Conservation (phyloP, 2,329 filamentous ascomycete genomes). For the Colletotrichum agaves region DNA sequence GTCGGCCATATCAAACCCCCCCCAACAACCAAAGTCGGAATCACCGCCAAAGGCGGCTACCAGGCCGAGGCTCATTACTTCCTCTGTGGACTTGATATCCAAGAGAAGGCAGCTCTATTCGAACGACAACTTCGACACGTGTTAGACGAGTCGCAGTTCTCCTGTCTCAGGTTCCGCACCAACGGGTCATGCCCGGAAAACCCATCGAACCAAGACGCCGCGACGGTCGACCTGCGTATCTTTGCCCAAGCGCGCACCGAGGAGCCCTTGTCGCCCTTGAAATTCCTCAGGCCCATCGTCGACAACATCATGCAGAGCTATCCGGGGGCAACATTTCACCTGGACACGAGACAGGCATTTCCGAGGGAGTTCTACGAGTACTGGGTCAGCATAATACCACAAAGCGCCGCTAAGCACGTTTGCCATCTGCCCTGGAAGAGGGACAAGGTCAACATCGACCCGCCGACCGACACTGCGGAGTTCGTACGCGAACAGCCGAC, state of each 20-base stretch:
- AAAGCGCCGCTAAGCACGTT: conserved; percentile 39
- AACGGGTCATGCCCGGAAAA: conserved; percentile 52
- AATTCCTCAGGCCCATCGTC: conserved; percentile 52
- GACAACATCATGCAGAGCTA: conserved; percentile 56
- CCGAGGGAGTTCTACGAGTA: conserved; percentile 39
- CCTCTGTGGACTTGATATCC: conserved; percentile 55
- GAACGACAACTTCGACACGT: conserved; percentile 51
- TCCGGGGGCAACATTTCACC: conserved; percentile 54
- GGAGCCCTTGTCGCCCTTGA: conserved; percentile 47
- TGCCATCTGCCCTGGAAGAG: conserved; percentile 42
- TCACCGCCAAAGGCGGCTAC: conserved; percentile 56
- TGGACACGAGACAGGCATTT: conserved; percentile 47
- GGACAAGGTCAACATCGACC: conserved; percentile 35
- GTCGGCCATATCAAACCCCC: conserved; percentile 39
- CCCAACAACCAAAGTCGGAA: conserved; percentile 52
- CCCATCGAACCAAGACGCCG: conserved; percentile 55
- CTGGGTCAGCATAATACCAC: conserved; percentile 41
- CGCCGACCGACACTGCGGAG: conserved; percentile 39
- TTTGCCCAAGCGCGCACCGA: conserved; percentile 56
- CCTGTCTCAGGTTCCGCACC: conserved; percentile 47
- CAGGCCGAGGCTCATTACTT: conserved; percentile 58
- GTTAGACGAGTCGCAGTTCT: conserved; percentile 48
- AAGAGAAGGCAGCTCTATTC: conserved; percentile 55
- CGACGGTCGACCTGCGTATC: conserved; percentile 59
- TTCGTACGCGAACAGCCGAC: conserved; percentile 43